phyloP scores from a whole-genome alignment of 73 alveolate species.

The Paramecium caudatum region DNA sequence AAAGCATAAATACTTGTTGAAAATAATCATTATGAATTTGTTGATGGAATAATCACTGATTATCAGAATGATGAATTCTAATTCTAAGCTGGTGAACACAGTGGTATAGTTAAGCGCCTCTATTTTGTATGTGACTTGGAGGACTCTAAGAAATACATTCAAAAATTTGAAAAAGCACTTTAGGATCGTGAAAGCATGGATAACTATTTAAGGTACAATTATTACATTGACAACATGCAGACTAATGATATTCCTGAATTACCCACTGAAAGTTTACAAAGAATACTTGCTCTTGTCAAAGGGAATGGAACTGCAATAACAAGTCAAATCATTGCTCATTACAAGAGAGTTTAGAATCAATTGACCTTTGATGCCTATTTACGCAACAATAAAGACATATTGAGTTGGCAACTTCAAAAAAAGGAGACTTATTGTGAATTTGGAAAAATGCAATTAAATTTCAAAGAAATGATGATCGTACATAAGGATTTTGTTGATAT shows the following conservation, averaged over 20 bases:
- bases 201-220: conserved; percentile 16
- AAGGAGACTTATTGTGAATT: neutral
- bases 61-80: neutral
- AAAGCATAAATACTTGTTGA: neutral
- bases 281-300: neutral
- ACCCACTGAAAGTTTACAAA: neutral
- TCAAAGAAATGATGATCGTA: neutral
- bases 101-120: neutral
- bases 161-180: conserved; percentile 32
- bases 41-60: neutral
- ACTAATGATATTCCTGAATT: conserved; percentile 31
- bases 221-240: conserved; percentile 36
- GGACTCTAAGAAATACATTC: neutral
- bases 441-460: neutral
- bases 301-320: neutral
- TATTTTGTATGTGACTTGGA: conserved; percentile 56
- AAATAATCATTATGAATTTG: conserved; percentile 14
- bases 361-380: neutral
- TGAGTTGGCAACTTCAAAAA: neutral
- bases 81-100: neutral
- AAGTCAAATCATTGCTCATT: neutral
- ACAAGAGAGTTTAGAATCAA: conserved; percentile 27
- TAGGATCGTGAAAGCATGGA: conserved; percentile 14
- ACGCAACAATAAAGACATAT: neutral
- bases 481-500: neutral